Percentiles rank a stretch among this genome's conserved stretches.
Conservation (phyloP, 495 filamentous ascomycete species). For the Annulohypoxylon moriforme region DNA sequence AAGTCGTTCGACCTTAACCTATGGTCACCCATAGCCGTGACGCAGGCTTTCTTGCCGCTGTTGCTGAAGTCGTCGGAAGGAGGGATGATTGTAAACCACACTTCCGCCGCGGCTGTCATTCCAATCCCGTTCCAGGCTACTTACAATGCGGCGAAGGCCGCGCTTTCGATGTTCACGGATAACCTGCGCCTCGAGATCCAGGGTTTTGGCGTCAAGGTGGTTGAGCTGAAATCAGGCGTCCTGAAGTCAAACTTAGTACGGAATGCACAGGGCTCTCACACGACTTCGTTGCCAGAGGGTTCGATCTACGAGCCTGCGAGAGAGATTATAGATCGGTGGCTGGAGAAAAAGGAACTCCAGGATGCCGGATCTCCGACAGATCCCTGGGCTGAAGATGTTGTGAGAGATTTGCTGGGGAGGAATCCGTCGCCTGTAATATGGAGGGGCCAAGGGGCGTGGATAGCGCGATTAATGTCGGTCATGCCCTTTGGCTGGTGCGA, state of each 20-base stretch:
- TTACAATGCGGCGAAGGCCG: constrained; percentile 53
- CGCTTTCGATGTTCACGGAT: constrained; percentile 42
- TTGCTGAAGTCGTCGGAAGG: constrained; percentile 53
- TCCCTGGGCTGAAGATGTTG: constrained; percentile 4
- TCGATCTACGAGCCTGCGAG: constrained; percentile 26
- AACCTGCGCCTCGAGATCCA: constrained; percentile 48
- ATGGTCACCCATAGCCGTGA: constrained; percentile 56
- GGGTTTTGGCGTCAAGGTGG: constrained; percentile 48
- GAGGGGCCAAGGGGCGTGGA: background rate
- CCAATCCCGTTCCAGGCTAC: constrained; percentile 42
- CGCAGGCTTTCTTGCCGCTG: constrained; percentile 60
- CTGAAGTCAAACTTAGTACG: constrained; percentile 6
- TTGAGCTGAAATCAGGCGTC: constrained; percentile 43
- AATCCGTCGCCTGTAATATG: constrained; percentile 12
- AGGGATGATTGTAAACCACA: constrained; percentile 44
- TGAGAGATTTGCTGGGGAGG: constrained; percentile 1
- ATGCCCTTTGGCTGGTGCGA: constrained; percentile 8
- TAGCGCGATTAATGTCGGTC: background rate
- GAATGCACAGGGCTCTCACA: constrained; percentile 1
- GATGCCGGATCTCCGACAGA: background rate
- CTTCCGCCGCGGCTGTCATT: constrained; percentile 33
- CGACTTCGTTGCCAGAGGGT: constrained; percentile 9
- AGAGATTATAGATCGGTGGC: constrained; percentile 23
- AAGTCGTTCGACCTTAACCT: constrained; percentile 63
- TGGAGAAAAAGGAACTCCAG: background rate